phyloP scores from a whole-genome alignment of 768 basidiomycete species.

The Floccularia luteovirens region DNA sequence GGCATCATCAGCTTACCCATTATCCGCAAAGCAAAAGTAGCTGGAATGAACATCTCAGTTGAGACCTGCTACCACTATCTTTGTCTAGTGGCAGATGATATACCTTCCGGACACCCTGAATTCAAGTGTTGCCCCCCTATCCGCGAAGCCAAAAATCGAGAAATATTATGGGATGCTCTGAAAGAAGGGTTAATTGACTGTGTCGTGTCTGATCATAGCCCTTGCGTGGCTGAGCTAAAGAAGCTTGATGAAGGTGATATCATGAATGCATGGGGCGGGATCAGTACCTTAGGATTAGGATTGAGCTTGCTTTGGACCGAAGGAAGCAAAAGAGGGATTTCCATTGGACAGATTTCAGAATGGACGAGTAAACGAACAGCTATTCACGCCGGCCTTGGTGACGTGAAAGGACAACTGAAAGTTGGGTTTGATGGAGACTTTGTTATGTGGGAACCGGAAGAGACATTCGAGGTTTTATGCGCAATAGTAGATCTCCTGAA shows the following conservation, averaged over 20 bases:
- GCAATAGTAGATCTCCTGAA: slow-evolving; percentile 1
- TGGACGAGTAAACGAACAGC: slow-evolving; percentile 78
- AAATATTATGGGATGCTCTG: slow-evolving; percentile 76
- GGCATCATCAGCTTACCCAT: slow-evolving; percentile 69
- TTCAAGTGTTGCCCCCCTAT: slow-evolving; percentile 98
- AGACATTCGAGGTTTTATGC: slow-evolving; percentile 28
- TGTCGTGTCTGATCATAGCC: slow-evolving; percentile 95
- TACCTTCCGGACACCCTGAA: slow-evolving; percentile 72
- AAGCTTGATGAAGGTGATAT: slow-evolving; percentile 69
- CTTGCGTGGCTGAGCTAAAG: slow-evolving; percentile 81
- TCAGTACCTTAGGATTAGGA: slow-evolving; percentile 86
- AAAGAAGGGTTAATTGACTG: slow-evolving; percentile 81
- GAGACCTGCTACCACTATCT: slow-evolving; percentile 99
- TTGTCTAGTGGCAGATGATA: slow-evolving; percentile 60
- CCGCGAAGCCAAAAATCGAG: slow-evolving; percentile 63
- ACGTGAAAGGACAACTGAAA: slow-evolving; percentile 62
- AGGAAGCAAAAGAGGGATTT: slow-evolving; percentile 48
- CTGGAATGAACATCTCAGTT: slow-evolving; percentile 70
- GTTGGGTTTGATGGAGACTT: slow-evolving; percentile 84
- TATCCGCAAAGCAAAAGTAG: slow-evolving; percentile 59
- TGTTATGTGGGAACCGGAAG: slow-evolving; percentile 63
- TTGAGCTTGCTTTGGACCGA: slow-evolving; percentile 89
- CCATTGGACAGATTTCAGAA: slow-evolving; percentile 53
- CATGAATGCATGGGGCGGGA: slow-evolving; percentile 93
- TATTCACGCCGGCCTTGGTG: slow-evolving; percentile 65